Conservation (phyloP, 257 asterid genomes). For the Plantago major region DNA sequence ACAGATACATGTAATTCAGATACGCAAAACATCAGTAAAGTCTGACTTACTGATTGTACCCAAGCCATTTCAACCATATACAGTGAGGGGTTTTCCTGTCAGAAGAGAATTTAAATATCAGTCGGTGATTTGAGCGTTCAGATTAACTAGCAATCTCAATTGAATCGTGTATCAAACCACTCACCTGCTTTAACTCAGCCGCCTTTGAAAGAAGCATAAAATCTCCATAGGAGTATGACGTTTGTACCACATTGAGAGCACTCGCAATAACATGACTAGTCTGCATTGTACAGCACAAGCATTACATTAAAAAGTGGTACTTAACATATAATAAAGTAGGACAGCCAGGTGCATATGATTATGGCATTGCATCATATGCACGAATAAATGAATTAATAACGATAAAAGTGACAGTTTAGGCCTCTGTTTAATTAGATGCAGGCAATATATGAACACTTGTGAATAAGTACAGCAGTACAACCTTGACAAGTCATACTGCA, state of each 20-base stretch:
- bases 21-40: slow-evolving; percentile 13
- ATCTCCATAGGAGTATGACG: slow-evolving; percentile 83
- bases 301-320: slow-evolving; percentile 14
- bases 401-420: not conserved
- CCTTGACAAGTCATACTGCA: too few species aligned
- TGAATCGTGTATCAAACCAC: not conserved
- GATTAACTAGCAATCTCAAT: not conserved
- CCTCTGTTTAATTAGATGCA: too few species aligned
- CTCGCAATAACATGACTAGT: slow-evolving; percentile 68
- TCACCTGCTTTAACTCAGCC: slow-evolving; percentile 73
- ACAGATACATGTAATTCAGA: not conserved
- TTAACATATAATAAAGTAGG: slow-evolving; percentile 1
- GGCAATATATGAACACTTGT: too few species aligned
- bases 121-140: not conserved
- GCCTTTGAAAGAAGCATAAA: slow-evolving; percentile 72
- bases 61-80: slow-evolving; percentile 86
- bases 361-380: not conserved
- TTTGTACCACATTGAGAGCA: slow-evolving; percentile 80
- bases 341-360: not conserved
- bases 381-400: not conserved
- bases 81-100: slow-evolving; percentile 78
- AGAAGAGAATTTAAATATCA: slow-evolving; percentile 19
- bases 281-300: slow-evolving; percentile 40
- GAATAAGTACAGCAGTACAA: too few species aligned
- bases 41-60: slow-evolving; percentile 66